These are phyloP conservation scores for Ophiostoma montium DNA, from an alignment of 2,329 filamentous ascomycete genomes.

Conservation along the genomic window DNA sequence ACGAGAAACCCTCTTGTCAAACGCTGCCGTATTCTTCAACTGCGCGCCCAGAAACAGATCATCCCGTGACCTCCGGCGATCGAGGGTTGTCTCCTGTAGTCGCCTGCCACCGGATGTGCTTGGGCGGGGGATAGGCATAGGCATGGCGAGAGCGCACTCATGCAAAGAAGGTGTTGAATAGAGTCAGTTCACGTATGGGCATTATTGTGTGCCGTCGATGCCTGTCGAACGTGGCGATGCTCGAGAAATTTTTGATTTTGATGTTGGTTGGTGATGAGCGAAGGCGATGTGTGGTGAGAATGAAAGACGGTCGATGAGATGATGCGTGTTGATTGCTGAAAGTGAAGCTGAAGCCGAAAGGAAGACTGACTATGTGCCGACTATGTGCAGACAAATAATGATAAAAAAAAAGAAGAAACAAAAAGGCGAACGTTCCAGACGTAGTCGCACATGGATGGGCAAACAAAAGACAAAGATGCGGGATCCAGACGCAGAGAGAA, in stretches of 20 bases:
- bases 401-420: background rate
- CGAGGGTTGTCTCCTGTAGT: background rate
- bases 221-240: conserved; percentile 15
- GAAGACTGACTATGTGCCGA: too few relatives aligned
- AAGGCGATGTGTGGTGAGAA: background rate
- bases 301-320: too few relatives aligned
- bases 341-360: too few relatives aligned
- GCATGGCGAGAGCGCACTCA: conserved; percentile 15
- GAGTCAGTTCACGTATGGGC: conserved; percentile 19
- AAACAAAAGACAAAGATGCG: background rate
- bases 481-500: background rate
- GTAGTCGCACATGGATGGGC: background rate
- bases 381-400: background rate
- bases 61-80: conserved; percentile 26
- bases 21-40: background rate
- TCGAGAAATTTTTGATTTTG: background rate
- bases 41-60: conserved; percentile 22
- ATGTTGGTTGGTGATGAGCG: background rate
- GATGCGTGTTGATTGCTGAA: too few relatives aligned
- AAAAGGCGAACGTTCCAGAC: background rate
- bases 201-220: conserved; percentile 17
- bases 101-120: background rate
- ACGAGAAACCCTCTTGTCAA: conserved; percentile 23
- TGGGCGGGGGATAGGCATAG: background rate
- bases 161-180: conserved; percentile 18